phyloP scores from a whole-genome alignment of 2,329 filamentous ascomycete genomes.

The Ophiostoma tasmaniense region DNA sequence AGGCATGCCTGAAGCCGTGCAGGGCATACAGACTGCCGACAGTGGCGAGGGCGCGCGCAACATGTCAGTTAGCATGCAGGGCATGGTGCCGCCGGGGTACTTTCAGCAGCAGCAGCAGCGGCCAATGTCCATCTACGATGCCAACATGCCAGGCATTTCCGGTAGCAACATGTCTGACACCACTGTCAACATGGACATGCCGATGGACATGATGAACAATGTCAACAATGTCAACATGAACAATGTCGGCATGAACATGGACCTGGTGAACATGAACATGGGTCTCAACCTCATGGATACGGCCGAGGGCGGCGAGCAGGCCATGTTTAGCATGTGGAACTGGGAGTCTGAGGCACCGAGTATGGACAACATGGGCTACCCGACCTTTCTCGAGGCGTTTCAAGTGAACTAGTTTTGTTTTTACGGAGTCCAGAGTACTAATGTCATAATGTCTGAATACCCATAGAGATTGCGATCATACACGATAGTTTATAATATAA shows the following conservation, averaged over 20 bases:
- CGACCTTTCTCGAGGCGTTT: slow-evolving; percentile 15
- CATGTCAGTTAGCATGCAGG: background rate
- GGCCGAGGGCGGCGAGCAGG: slow-evolving; percentile 3
- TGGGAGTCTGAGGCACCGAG: slow-evolving; percentile 15
- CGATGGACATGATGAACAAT: background rate
- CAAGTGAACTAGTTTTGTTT: background rate
- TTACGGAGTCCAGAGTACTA: too few species aligned
- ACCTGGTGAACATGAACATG: background rate
- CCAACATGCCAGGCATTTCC: background rate
- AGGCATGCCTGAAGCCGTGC: background rate
- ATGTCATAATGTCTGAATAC: background rate
- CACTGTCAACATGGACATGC: background rate
- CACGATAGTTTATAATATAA: background rate
- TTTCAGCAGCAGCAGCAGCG: background rate
- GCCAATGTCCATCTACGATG: background rate
- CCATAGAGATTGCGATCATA: background rate
- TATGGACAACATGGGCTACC: slow-evolving; percentile 17
- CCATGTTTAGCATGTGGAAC: slow-evolving; percentile 14
- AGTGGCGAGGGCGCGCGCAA: background rate
- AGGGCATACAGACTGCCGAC: background rate
- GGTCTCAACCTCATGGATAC: background rate
- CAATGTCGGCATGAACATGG: background rate
- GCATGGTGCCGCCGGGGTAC: background rate
- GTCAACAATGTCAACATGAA: background rate
- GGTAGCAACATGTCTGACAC: background rate